A percentile compares a stretch with the other conserved stretches of the same genome.
These are phyloP conservation scores for Microcera coccophila DNA, from an alignment of 2,329 filamentous ascomycete genomes.

Conservation along the genomic window DNA sequence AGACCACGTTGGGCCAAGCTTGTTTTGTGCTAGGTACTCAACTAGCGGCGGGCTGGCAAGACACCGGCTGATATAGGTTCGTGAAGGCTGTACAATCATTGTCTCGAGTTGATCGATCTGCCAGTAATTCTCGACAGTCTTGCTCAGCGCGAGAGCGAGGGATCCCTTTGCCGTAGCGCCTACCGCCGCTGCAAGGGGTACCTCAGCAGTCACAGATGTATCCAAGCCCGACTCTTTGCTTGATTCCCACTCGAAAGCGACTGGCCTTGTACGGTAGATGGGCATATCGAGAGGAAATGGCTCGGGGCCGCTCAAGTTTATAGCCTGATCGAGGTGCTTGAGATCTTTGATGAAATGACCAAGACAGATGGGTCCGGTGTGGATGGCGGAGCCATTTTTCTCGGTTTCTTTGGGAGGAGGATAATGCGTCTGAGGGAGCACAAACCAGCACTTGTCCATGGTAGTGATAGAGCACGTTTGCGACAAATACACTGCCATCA, in stretches of 20 bases:
- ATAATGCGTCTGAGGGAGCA: conserved; percentile 1
- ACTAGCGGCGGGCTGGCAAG: neutral
- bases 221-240: neutral
- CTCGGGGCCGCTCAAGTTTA: neutral
- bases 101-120: neutral
- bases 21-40: neutral
- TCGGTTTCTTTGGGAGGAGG: neutral
- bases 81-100: neutral
- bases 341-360: conserved; percentile 1
- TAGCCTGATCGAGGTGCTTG: neutral
- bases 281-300: conserved; percentile 1
- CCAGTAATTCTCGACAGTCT: conserved; percentile 1
- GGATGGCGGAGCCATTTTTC: neutral
- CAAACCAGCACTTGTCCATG: conserved; percentile 2
- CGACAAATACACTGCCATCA: too few species aligned
- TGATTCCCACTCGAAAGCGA: neutral
- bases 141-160: neutral
- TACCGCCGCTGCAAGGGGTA: neutral
- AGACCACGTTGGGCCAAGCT: conserved; percentile 1
- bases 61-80: neutral
- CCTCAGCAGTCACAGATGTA: neutral
- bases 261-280: neutral
- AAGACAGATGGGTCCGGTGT: neutral
- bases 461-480: too few species aligned
- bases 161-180: neutral